A percentile compares a stretch with the other conserved stretches of the same genome.
phyloP scores from a whole-genome alignment of 1,284 basidiomycete genomes.

The Melanopsichium pennsylvanicum region DNA sequence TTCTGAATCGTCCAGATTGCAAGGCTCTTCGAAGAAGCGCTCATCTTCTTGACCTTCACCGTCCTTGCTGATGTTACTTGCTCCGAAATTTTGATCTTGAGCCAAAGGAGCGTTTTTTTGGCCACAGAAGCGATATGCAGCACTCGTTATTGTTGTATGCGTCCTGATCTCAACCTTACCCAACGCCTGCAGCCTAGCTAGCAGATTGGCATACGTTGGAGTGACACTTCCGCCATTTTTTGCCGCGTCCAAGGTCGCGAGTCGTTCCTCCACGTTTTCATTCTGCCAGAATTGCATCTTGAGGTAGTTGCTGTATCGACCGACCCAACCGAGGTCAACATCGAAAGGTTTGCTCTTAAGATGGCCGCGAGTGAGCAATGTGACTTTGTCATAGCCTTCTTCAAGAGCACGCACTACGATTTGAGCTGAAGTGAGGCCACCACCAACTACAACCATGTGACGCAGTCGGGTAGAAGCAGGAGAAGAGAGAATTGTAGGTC shows the following conservation, averaged over 20 bases:
- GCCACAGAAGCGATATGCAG: constrained; percentile 10
- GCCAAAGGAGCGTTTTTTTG: too few species aligned
- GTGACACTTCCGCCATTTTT: constrained; percentile 65
- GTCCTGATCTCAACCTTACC: constrained; percentile 52
- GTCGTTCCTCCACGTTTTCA: constrained; percentile 45
- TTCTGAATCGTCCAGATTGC: background rate
- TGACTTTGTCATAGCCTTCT: constrained; percentile 58
- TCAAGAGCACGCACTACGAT: constrained; percentile 60
- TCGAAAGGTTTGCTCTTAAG: constrained; percentile 66
- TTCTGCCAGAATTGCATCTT: constrained; percentile 65
- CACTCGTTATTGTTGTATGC: constrained; percentile 45
- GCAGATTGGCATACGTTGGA: constrained; percentile 54
- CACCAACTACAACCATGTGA: constrained; percentile 63
- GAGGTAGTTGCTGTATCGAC: constrained; percentile 56
- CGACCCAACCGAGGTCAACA: constrained; percentile 61
- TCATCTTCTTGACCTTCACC: too few species aligned
- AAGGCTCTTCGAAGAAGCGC: too few species aligned
- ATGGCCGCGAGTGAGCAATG: constrained; percentile 60
- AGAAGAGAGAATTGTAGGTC: constrained; percentile 23
- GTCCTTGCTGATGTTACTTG: too few species aligned
- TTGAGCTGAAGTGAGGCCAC: constrained; percentile 67
- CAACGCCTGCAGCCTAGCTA: constrained; percentile 44
- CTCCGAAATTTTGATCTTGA: too few species aligned
- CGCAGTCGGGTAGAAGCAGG: constrained; percentile 7
- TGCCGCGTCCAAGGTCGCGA: constrained; percentile 51